Evolutionary conservation across 192 early-diverging fungal genomes (phyloP).

Genomic region (Jimgerdemannia flammicorona): DNA sequence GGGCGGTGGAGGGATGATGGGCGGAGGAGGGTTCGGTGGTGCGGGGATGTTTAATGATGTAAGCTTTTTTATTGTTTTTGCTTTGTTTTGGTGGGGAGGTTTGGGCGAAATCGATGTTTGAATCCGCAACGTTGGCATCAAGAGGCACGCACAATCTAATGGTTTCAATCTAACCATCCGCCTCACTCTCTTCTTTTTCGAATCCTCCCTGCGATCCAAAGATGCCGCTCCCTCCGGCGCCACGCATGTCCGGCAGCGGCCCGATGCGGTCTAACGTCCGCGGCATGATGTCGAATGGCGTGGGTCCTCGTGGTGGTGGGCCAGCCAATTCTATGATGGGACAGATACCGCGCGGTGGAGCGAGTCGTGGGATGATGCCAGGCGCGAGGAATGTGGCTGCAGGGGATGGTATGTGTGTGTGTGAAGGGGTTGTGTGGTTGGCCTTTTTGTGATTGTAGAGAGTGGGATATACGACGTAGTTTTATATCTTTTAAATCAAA

Average conservation of each 20-base stretch:
- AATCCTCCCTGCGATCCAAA: not conserved
- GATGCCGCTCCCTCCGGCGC: not conserved
- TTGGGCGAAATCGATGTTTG: not conserved
- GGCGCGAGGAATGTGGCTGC: not conserved
- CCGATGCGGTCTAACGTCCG: not conserved
- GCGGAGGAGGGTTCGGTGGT: not conserved
- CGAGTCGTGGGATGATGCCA: not conserved
- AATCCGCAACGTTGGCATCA: not conserved
- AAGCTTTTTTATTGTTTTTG: not conserved
- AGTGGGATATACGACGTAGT: not conserved
- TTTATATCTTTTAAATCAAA: not conserved
- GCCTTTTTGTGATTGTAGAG: not conserved
- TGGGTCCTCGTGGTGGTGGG: not conserved
- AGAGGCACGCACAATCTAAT: not conserved
- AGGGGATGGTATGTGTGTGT: not conserved
- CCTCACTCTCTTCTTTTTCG: not conserved
- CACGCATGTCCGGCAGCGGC: not conserved
- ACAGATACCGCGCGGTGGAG: not conserved
- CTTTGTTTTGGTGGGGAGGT: not conserved
- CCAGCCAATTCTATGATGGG: not conserved
- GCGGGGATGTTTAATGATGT: not conserved
- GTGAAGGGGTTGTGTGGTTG: not conserved
- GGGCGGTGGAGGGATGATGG: not conserved
- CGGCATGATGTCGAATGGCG: no score
- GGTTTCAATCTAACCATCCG: not conserved